These are phyloP conservation scores for Paraphaeosphaeria sporulosa DNA, from an alignment of 2,329 filamentous ascomycete genomes.

Conservation along the genomic window DNA sequence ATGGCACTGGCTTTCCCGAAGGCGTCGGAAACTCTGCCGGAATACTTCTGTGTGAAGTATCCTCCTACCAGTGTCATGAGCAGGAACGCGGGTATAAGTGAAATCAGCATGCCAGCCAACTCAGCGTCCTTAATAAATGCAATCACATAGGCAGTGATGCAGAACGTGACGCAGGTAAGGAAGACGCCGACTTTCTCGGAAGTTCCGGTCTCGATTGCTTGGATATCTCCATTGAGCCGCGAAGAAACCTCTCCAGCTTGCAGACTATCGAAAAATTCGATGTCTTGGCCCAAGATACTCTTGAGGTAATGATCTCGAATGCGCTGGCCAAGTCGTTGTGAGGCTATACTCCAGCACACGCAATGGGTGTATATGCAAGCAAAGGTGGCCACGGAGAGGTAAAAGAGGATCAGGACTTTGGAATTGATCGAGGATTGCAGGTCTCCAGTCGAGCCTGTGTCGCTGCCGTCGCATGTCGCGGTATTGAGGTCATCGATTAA, in stretches of 20 bases:
- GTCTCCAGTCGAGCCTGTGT: constrained; percentile 21
- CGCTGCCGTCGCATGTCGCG: constrained; percentile 58
- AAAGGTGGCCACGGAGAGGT: constrained; percentile 70
- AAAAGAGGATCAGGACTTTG: constrained; percentile 68
- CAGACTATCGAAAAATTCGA: constrained; percentile 69
- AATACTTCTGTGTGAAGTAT: constrained; percentile 62
- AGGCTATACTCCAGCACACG: constrained; percentile 69
- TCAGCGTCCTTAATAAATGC: constrained; percentile 70
- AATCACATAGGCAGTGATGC: constrained; percentile 71
- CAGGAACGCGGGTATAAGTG: constrained; percentile 68
- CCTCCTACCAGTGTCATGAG: constrained; percentile 66
- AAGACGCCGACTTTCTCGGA: constrained; percentile 75
- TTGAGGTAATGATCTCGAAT: constrained; percentile 68
- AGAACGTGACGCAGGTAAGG: constrained; percentile 69
- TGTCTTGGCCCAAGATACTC: constrained; percentile 66
- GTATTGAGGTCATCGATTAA: constrained; percentile 68
- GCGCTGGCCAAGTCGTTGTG: constrained; percentile 69
- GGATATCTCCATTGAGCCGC: constrained; percentile 70
- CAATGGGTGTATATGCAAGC: constrained; percentile 70
- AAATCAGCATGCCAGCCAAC: constrained; percentile 70
- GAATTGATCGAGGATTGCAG: constrained; percentile 58
- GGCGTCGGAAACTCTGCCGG: constrained; percentile 58
- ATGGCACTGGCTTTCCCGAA: constrained; percentile 68
- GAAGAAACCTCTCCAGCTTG: constrained; percentile 70
- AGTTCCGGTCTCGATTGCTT: constrained; percentile 71